Base-by-base conservation (phyloP, 352 stramenopile species). In the Thraustochytrium striatum region DNA sequence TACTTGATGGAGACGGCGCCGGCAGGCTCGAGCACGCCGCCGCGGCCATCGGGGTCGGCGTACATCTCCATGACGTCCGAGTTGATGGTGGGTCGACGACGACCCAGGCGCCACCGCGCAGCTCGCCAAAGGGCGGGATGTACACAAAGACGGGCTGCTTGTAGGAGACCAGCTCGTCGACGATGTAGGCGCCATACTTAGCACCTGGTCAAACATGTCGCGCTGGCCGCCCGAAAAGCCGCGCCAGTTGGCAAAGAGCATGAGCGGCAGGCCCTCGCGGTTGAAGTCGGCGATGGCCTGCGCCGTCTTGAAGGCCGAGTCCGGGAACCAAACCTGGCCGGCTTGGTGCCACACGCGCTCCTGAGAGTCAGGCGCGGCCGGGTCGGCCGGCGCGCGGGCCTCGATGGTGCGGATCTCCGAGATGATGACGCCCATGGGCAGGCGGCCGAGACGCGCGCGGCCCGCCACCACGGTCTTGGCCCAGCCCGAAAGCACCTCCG, bases 101-200 rank as follows among this genome's bases (percentile, higher is more conserved):
- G 41, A 98, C 96, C 96, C 96, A 99, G 3, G 97, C 97, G 47
- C 97, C 97, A 85, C 97, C 96, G 79, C 97, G 91, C 55, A 99
- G 92, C 86, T 99, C 96, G 44, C 92, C 95, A 85, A 97, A 96
- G 36, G 97, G 97, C 72, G 96, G 97, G 81, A 99, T 99, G 89
- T 99, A 99, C 55, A 99, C 96, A 83, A 99, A 99, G 57, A 99
- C 94, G 57, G 97, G 97, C 87, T 99, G 95, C 83, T 97, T 90
- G 86, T 98, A 99, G 65, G 91, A 92, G 50, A 99, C 96, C 68
- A 99, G 96, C 3, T 91, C 94, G 83, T 99, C 96, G 53, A 99
- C 97, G 85, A 99, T 99, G 57, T 97, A 90, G n/a, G 94, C 95
- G 44, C 97, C 97, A 84, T 99, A 99, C 87, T 99, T 99, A 99